Conservation (phyloP, 2,329 filamentous ascomycete genomes). For the Leptographium galeiforme region DNA sequence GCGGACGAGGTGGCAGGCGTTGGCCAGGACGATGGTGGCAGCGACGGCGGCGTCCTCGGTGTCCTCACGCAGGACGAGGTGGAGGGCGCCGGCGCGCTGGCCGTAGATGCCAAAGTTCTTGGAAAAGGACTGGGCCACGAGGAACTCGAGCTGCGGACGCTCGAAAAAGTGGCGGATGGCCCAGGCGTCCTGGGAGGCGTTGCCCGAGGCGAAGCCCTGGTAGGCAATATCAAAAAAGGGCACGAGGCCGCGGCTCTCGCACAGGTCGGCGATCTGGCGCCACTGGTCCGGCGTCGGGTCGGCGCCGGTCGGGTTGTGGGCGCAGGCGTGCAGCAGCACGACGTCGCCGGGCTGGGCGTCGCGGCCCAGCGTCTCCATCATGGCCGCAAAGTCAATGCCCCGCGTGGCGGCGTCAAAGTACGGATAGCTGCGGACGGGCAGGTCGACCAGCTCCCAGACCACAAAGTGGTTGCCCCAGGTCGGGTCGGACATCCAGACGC, state of each 20-base stretch:
- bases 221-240: slow-evolving; percentile 98
- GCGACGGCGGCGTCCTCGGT: slow-evolving; percentile 42
- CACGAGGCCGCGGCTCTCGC: slow-evolving; percentile 70
- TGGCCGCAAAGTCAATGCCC: slow-evolving; percentile 81
- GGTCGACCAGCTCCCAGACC: slow-evolving; percentile 82
- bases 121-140: slow-evolving; percentile 83
- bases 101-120: slow-evolving; percentile 97
- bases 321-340: slow-evolving; percentile 84
- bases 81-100: slow-evolving; percentile 90
- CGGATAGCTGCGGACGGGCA: slow-evolving; percentile 69
- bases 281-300: slow-evolving; percentile 90
- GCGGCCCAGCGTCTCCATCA: slow-evolving; percentile 55
- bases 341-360: slow-evolving; percentile 63
- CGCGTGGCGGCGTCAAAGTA: slow-evolving; percentile 86
- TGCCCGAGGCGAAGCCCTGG: slow-evolving; percentile 91
- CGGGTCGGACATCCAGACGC: slow-evolving; percentile 82
- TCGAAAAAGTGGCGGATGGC: slow-evolving; percentile 86
- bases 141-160: slow-evolving; percentile 67
- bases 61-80: slow-evolving; percentile 66
- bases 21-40: slow-evolving; percentile 58
- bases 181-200: slow-evolving; percentile 71
- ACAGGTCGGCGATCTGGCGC: slow-evolving; percentile 70
- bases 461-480: slow-evolving; percentile 99
- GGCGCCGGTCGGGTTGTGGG: slow-evolving; percentile 95
- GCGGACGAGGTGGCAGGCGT: slow-evolving; percentile 84